A percentile compares a stretch with the other conserved stretches of the same genome.
phyloP scores from a whole-genome alignment of 306 rosid species.

The Cucurbita argyrosperma region DNA sequence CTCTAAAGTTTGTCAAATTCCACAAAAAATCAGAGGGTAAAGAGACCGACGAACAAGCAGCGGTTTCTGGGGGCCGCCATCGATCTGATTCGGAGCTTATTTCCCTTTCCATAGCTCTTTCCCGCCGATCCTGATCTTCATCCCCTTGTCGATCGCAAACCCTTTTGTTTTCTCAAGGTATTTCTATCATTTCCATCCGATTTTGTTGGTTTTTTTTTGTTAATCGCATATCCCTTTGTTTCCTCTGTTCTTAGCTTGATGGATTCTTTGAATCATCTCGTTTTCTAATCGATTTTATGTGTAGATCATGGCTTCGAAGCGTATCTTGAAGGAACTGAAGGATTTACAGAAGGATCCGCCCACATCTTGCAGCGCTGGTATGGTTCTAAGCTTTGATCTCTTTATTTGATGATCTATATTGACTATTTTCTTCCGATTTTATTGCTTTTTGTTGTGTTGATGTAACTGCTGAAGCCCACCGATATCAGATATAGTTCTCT shows the following conservation, averaged over 20 bases:
- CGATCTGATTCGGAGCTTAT: not conserved
- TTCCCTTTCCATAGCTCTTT: not conserved
- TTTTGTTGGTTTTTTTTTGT: not conserved
- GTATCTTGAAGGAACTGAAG: conserved; percentile 62
- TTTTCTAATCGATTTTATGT: not conserved
- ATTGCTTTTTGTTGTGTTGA: too few species aligned
- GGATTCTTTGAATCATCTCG: not conserved
- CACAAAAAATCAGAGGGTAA: not conserved
- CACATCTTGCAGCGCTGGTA: conserved; percentile 71
- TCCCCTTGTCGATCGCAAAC: not conserved
- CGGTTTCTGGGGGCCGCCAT: conserved; percentile 1
- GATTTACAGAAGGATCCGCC: conserved; percentile 85
- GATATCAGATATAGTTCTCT: too few species aligned
- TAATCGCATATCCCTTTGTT: not conserved
- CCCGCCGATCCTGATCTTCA: not conserved
- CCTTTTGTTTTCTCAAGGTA: not conserved
- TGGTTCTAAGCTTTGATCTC: not conserved
- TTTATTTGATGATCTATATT: not conserved
- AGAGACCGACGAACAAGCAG: not conserved
- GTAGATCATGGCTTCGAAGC: conserved; percentile 57
- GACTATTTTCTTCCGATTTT: too few species aligned
- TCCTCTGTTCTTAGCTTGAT: not conserved
- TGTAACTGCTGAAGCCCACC: too few species aligned
- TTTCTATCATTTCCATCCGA: not conserved
- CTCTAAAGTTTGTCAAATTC: not conserved